Base-by-base conservation (phyloP, 208 protist genomes). In the Trichomonas tenax region DNA sequence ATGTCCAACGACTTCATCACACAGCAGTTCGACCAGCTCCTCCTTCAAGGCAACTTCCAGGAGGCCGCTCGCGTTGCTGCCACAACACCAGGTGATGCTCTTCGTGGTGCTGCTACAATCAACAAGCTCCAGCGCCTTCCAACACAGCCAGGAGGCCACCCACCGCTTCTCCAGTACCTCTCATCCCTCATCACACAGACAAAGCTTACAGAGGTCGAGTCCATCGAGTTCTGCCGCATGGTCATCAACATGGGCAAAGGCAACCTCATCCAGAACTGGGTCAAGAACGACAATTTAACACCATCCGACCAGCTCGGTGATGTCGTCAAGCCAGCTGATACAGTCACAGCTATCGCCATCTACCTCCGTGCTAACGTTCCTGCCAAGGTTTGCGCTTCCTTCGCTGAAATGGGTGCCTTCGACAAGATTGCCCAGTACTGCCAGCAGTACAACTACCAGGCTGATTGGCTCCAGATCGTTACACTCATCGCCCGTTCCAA, bases 261-360 rank as follows among this genome's bases (percentile, higher is more conserved):
- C n/a, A 88, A 96, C 11, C 96, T 97, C 96, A 98, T 99, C 86
- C 98, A 99, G 97, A 98, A 99, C 97, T 99, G 99, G 98, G 98
- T 99, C 96, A 98, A 99, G 26, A 98, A 99, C 96, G 98, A 99
- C 96, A 99, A 99, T 98, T 98, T 99, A 23, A 99, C 99, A 63
- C 98, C 98, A 96, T 98, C 97, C 63, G 99, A 99, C 97, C 99
- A 99, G 97, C 98, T 99, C 34, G 99, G 99, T 84, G 99, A 99
- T 98, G 88, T 99, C 10, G 97, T 99, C 36, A 97, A 98, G 95
- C 98, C 97, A 46, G 97, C 97, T 46, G 97, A 98, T 96, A 97
- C 98, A 51, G 98, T 99, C 81, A 97, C 99, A 58, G 99, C 99
- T 14, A 98, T 99, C 36, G 98, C 98, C 82, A 98, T 99, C n/a